Conservation (phyloP, 768 basidiomycete genomes). For the Boletus vermiculosoides region DNA sequence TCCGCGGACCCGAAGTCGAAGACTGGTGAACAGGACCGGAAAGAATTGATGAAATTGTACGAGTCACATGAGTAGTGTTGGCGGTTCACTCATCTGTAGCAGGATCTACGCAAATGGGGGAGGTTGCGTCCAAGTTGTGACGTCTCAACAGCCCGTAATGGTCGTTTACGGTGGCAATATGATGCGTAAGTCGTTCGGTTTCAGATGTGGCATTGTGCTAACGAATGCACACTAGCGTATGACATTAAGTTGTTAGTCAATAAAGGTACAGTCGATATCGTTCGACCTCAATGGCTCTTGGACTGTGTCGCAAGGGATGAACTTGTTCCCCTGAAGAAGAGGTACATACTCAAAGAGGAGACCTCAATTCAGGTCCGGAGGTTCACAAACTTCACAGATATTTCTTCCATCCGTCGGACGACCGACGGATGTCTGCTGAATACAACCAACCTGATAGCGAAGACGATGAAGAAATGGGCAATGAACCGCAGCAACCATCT, state of each 20-base stretch:
- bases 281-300: conserved; percentile 78
- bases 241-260: conserved; percentile 69
- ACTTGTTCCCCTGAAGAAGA: conserved; percentile 61
- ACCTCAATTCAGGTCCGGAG: background rate
- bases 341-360: conserved; percentile 40
- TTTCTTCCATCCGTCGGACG: conserved; percentile 70
- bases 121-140: conserved; percentile 57
- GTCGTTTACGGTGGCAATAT: conserved; percentile 69
- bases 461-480: conserved; percentile 29
- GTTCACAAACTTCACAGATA: conserved; percentile 45
- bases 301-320: conserved; percentile 67
- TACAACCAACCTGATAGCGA: conserved; percentile 45
- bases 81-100: conserved; percentile 1
- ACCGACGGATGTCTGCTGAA: conserved; percentile 48
- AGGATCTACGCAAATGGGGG: conserved; percentile 77
- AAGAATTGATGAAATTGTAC: conserved; percentile 65
- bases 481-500: conserved; percentile 1
- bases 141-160: conserved; percentile 48
- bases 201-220: background rate
- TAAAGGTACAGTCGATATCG: conserved; percentile 67
- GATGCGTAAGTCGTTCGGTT: conserved; percentile 53
- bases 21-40: conserved; percentile 66
- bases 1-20: conserved; percentile 71
- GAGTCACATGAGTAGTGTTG: conserved; percentile 16
- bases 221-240: conserved; percentile 47